Base-by-base conservation (phyloP, 768 basidiomycete species). In the Russula olivacea region DNA sequence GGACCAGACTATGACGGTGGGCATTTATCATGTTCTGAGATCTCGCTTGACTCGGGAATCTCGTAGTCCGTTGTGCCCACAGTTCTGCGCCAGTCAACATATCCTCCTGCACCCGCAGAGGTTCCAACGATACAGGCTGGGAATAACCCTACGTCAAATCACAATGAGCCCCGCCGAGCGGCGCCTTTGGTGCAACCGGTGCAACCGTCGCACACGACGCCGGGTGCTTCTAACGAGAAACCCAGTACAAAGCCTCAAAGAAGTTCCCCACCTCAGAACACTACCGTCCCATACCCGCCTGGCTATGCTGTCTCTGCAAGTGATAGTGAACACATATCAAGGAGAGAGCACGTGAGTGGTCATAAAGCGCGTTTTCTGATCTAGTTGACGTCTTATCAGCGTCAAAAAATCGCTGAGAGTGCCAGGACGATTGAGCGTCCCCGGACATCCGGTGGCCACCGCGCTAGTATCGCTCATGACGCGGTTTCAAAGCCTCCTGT, bases 221-320 rank as follows among this genome's bases (percentile, higher is more conserved):
- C 12, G 15, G 49, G 41, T 14, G 11, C 23, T 43, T 43, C 58
- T 23, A 58, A 56, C 15, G 58, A 58, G 10, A 55, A 50, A 49
- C 28, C 58, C n/a, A 21, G 48, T 25, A 30, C 57, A 25, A 66
- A 61, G 30, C 49, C 51, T 14, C 65, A 57, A 36, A 67, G 47
- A 32, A 28, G 52, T 21, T 66, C 66, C 28, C 59, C 59, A 2
- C 67, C 66, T 8, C 63, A 57, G n/a, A 64, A 61, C 34, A 53
- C 57, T 40, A 60, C 58, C 8, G 50, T 64, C 7, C 67, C 66
- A 21, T 69, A 67, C 28, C 68, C 67, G 30, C 68, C 68, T 41
- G 68, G 63, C n/a, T 68, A 69, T 60, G 67, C 61, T 50, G 61
- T 64, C 36, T 68, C 68, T 17, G 64, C 56, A 53, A 68, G 68